Evolutionary conservation across 345 rosid genomes (phyloP).

Genomic region (Bretschneidera sinensis): DNA sequence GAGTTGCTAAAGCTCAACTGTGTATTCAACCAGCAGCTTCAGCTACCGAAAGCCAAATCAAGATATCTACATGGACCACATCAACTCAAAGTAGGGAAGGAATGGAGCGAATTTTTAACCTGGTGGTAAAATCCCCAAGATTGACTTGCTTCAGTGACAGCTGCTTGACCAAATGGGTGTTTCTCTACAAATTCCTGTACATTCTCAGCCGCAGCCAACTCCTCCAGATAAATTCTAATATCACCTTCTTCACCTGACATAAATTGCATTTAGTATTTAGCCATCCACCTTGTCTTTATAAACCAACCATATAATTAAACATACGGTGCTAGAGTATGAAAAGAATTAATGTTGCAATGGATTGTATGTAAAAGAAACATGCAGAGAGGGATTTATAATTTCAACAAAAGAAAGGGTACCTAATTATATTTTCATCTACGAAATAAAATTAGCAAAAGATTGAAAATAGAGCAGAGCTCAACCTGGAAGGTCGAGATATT

Average conservation of each 20-base stretch:
- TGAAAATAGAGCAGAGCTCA: not conserved
- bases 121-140: constrained; percentile 60
- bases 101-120: constrained; percentile 16
- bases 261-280: not conserved
- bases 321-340: not conserved
- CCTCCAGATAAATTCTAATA: constrained; percentile 60
- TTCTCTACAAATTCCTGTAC: constrained; percentile 53
- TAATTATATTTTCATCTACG: not conserved
- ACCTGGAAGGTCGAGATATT: not conserved
- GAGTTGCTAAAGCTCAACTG: too few species aligned
- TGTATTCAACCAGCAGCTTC: too few species aligned
- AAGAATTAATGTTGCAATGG: not conserved
- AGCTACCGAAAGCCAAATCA: too few species aligned
- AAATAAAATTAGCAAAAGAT: too few species aligned
- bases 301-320: too few species aligned
- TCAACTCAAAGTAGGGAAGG: not conserved
- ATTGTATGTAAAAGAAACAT: not conserved
- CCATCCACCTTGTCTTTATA: too few species aligned
- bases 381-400: not conserved
- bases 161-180: constrained; percentile 70
- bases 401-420: not conserved
- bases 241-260: constrained; percentile 64
- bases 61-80: too few species aligned
- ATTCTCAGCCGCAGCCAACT: constrained; percentile 44
- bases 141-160: constrained; percentile 46